Percentiles rank a stretch among this genome's conserved stretches.
These are phyloP conservation scores for Bruguiera parviflora DNA, from an alignment of 345 rosid species.

Conservation along the genomic window DNA sequence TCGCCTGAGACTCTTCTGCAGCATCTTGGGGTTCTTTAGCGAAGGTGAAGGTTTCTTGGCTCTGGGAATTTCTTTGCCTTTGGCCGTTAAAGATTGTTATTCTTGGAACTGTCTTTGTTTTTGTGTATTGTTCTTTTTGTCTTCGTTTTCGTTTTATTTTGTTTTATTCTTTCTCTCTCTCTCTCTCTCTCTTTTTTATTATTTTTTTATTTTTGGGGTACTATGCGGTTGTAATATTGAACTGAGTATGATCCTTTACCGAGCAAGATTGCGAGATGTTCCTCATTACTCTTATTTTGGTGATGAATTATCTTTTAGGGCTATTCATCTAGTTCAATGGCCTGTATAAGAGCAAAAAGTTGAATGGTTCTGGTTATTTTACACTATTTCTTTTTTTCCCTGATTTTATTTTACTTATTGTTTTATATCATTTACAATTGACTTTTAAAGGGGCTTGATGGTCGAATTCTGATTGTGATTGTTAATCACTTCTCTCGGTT, in stretches of 20 bases:
- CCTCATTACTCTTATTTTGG: conserved; percentile 6
- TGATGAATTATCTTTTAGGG: conserved; percentile 13
- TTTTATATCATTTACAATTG: conserved; percentile 10
- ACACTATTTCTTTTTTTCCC: too few species aligned
- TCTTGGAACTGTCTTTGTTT: conserved; percentile 10
- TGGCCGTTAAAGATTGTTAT: conserved; percentile 29
- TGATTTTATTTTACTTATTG: neutral
- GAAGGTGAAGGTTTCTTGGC: conserved; percentile 40
- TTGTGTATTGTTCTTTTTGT: neutral
- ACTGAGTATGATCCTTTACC: conserved; percentile 23
- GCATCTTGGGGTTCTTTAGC: conserved; percentile 28
- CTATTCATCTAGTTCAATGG: conserved; percentile 9
- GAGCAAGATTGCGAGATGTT: conserved; percentile 14
- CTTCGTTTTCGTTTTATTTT: too few species aligned
- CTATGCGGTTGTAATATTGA: conserved; percentile 20
- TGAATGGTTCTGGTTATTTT: conserved; percentile 18
- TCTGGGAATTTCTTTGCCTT: conserved; percentile 11
- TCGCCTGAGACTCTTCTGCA: conserved; percentile 29
- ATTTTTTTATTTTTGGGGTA: conserved; percentile 1
- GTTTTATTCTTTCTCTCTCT: conserved; percentile 3
- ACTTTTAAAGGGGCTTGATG: conserved; percentile 24
- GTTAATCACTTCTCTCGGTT: conserved; percentile 16
- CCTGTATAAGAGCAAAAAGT: conserved; percentile 10
- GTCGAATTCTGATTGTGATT: conserved; percentile 26
- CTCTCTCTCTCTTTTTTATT: too few species aligned